Percentiles rank a stretch among this genome's conserved stretches.
These are phyloP conservation scores for Neurospora sp. DNA, from an alignment of 495 filamentous ascomycete species.

Conservation along the genomic window DNA sequence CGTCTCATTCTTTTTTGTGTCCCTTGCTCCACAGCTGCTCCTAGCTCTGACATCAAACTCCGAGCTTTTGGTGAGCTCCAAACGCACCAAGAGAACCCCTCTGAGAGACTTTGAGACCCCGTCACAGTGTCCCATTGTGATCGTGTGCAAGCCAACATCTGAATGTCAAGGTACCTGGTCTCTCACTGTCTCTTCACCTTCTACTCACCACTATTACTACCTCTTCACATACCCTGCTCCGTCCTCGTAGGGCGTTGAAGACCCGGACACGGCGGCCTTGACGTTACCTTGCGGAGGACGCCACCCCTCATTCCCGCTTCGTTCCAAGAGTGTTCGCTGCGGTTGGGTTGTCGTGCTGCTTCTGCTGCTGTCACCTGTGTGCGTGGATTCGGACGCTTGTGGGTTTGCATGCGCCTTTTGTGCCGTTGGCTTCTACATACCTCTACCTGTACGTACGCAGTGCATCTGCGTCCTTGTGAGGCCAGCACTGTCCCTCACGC, in stretches of 20 bases:
- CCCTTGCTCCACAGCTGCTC: not conserved
- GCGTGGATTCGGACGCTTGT: not conserved
- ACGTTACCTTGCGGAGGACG: not conserved
- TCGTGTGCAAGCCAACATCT: not conserved
- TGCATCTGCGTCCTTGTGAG: not conserved
- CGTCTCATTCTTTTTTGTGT: not conserved
- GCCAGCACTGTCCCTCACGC: not conserved
- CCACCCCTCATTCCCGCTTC: not conserved
- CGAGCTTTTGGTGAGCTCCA: not conserved
- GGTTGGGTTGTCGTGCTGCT: not conserved
- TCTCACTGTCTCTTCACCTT: not conserved
- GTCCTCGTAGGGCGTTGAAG: not conserved
- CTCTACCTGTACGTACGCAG: not conserved
- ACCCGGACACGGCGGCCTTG: not conserved
- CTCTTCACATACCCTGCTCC: not conserved
- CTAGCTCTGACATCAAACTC: not conserved
- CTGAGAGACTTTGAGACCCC: not conserved
- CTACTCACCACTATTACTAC: not conserved
- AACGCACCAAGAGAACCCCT: not conserved
- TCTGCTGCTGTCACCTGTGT: not conserved
- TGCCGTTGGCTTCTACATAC: not conserved
- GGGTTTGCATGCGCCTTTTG: not conserved
- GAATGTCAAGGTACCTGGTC: not conserved
- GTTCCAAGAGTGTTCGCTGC: not conserved
- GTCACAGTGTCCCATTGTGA: not conserved